Percentiles rank a stretch among this genome's conserved stretches.
Evolutionary conservation across 176 grass and related monocot genomes (phyloP).

Genomic region (Typha latifolia): DNA sequence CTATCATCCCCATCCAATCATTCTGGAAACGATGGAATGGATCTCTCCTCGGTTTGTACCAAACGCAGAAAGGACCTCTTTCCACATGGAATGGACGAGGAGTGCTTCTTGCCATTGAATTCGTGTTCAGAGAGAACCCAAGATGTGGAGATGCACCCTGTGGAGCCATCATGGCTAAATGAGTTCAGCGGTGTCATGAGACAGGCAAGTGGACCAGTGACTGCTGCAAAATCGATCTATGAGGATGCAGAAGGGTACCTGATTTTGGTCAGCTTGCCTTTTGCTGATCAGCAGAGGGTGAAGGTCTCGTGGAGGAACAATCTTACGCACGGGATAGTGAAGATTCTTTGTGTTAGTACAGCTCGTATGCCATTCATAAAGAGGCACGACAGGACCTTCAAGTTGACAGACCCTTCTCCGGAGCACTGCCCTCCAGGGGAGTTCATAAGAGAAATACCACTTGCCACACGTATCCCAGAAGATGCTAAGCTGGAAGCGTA

Average conservation of each 20-base stretch:
- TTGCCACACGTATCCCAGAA: constrained; percentile 80
- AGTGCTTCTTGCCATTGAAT: constrained; percentile 59
- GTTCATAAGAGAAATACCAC: constrained; percentile 76
- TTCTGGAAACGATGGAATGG: constrained; percentile 63
- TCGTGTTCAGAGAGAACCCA: constrained; percentile 32
- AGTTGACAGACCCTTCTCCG: constrained; percentile 38
- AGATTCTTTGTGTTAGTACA: constrained; percentile 78
- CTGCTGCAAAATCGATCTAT: constrained; percentile 83
- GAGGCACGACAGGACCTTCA: constrained; percentile 67
- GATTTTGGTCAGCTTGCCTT: constrained; percentile 77
- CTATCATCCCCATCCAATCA: constrained; percentile 68
- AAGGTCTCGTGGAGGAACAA: constrained; percentile 96
- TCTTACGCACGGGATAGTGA: constrained; percentile 72
- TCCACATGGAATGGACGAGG: constrained; percentile 55
- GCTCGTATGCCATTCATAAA: constrained; percentile 46
- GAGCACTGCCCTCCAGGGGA: constrained; percentile 94
- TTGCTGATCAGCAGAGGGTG: constrained; percentile 83
- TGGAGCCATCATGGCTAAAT: constrained; percentile 47
- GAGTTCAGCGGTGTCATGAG: constrained; percentile 88
- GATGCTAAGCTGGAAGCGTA: constrained; percentile 87
- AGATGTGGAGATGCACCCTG: constrained; percentile 63
- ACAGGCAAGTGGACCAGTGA: constrained; percentile 55
- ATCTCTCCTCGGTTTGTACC: constrained; percentile 81
- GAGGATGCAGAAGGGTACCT: constrained; percentile 83
- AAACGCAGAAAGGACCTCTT: constrained; percentile 72